phyloP scores from a whole-genome alignment of 148 eudicot genomes.

The Chenopodium suecicum region DNA sequence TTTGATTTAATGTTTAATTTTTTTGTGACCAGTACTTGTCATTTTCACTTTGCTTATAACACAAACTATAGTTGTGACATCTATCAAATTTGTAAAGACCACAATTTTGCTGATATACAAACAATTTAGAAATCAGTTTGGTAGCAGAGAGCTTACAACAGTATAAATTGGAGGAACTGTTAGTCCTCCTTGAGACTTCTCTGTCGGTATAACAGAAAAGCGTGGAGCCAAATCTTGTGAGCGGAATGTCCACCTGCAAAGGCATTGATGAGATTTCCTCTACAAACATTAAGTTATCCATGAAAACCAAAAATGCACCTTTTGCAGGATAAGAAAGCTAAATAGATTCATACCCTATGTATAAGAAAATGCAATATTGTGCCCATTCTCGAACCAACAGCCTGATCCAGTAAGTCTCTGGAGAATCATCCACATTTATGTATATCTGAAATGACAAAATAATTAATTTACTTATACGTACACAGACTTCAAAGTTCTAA shows the following conservation, averaged over 20 bases:
- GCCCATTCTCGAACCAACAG: conserved; percentile 85
- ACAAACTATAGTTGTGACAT: background rate
- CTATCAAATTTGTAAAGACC: background rate
- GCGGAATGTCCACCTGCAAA: conserved; percentile 85
- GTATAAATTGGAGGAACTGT: conserved; percentile 77
- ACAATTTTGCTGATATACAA: background rate
- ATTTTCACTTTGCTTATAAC: background rate
- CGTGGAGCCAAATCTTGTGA: conserved; percentile 75
- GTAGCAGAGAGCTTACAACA: conserved; percentile 51
- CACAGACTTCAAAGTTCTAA: background rate
- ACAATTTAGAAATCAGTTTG: background rate
- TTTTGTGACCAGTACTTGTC: too few relatives aligned
- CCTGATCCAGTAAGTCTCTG: conserved; percentile 77
- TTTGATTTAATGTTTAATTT: too few relatives aligned
- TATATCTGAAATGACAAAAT: conserved; percentile 50
- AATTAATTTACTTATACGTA: background rate
- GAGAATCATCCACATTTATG: conserved; percentile 66
- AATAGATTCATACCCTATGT: conserved; percentile 58
- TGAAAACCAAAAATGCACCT: background rate
- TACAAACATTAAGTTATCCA: background rate
- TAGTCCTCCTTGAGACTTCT: conserved; percentile 51
- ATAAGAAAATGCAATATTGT: conserved; percentile 77
- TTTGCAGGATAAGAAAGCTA: background rate
- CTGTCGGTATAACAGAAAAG: conserved; percentile 80
- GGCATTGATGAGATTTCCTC: background rate